Base-by-base conservation (phyloP, 208 protist genomes). In the Trypanosoma mega region DNA sequence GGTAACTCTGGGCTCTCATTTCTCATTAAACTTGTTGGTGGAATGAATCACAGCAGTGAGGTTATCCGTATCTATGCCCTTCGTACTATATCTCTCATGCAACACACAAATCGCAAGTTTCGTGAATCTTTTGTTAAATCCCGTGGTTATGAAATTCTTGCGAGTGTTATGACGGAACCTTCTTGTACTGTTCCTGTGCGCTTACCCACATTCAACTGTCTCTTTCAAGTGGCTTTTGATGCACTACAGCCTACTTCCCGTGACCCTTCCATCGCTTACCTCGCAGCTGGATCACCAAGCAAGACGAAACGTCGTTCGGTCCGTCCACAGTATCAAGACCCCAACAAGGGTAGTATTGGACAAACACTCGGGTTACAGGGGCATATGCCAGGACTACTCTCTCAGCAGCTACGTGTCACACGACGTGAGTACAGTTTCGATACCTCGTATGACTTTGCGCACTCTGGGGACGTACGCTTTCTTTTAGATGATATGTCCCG, bases 201-300 rank as follows among this genome's bases (percentile, higher is more conserved):
- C 24, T 61, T 92, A 4, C 65, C 75, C 51, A 94, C 85, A 0
- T 76, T 92, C 21, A 75, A 92, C 52, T 89, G 82, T 48, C 74
- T 94, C 33, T 87, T 92, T 52, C 77, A 90, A 45, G 81, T 94
- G 73, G 77, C 80, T 31, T 87, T 94, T 59, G 82, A 92, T 47
- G 69, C 64, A 43, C 86, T 86, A 43, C 75, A 74, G 9, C 82
- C 68, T 20, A 72, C 70, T 34, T 65, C 74, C 45, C 27, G 16
- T 64, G 62, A 7, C 43, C 37, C n/a, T 45, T 61, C 41, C 43
- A 18, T 53, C 16, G n/a, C 16, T 29, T 12, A 47, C 29, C 23
- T 45, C 18, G 27, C 23, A 55, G 24, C 77, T 62, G 70, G 20
- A 37, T 39, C 1, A 52, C 55, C 50, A 37, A 56, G 53, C 45